These are phyloP conservation scores for Coniella vitis DNA, from an alignment of 2,329 filamentous ascomycete species.

Conservation along the genomic window DNA sequence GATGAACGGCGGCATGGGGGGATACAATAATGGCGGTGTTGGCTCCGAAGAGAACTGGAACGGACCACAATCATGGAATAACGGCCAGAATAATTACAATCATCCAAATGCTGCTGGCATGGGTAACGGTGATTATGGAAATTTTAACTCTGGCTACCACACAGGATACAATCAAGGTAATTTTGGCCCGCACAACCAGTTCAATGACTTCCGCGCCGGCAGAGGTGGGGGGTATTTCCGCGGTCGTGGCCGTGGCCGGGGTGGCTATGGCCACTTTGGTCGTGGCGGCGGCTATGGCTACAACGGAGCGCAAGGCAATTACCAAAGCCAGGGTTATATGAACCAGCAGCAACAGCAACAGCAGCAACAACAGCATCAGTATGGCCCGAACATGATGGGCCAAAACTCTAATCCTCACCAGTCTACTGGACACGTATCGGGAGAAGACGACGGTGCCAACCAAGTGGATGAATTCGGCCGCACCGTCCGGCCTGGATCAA, in stretches of 20 bases:
- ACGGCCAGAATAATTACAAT: constrained; percentile 85
- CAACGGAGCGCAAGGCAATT: constrained; percentile 24
- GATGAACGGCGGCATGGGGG: constrained; percentile 78
- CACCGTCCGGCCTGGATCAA: constrained; percentile 19
- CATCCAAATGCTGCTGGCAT: constrained; percentile 76
- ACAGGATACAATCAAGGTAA: constrained; percentile 79
- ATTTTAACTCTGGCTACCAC: constrained; percentile 69
- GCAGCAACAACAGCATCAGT: constrained; percentile 19
- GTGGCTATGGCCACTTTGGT: constrained; percentile 37
- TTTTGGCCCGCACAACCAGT: constrained; percentile 67
- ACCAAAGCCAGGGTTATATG: constrained; percentile 22
- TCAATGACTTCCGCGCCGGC: constrained; percentile 70
- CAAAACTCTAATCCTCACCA: constrained; percentile 8
- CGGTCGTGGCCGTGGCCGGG: constrained; percentile 47
- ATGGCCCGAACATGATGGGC: constrained; percentile 15
- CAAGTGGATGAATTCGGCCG: constrained; percentile 27
- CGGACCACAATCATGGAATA: constrained; percentile 75
- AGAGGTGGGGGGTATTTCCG: constrained; percentile 62
- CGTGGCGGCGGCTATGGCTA: constrained; percentile 51
- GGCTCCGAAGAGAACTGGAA: constrained; percentile 74
- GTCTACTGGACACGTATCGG: constrained; percentile 7
- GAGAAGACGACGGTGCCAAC: constrained; percentile 12
- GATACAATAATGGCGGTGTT: constrained; percentile 55
- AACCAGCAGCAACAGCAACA: constrained; percentile 18
- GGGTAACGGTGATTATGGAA: constrained; percentile 73